Percentiles rank a stretch among this genome's conserved stretches.
These are phyloP conservation scores for Meyerozyma sp. DNA, from an alignment of 1,139 yeast genomes.

Conservation along the genomic window DNA sequence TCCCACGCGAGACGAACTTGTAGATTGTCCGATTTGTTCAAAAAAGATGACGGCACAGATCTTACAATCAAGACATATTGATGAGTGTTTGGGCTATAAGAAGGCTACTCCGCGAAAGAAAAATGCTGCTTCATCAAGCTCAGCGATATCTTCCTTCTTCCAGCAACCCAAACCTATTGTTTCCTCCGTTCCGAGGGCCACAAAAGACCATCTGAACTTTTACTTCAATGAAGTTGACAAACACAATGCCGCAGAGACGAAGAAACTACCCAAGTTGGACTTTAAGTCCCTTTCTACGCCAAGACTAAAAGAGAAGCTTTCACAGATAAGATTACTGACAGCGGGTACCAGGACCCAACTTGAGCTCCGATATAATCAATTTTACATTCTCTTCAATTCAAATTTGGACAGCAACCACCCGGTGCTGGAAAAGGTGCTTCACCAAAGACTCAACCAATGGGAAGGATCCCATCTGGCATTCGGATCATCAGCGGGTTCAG, in stretches of 20 bases:
- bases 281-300: slow-evolving; percentile 54
- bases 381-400: slow-evolving; percentile 75
- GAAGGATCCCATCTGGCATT: slow-evolving; percentile 48
- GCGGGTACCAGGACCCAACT: slow-evolving; percentile 60
- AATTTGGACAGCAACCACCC: slow-evolving; percentile 77
- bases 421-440: slow-evolving; percentile 46
- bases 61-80: slow-evolving; percentile 67
- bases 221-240: slow-evolving; percentile 27
- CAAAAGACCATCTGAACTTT: slow-evolving; percentile 21
- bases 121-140: slow-evolving; percentile 5
- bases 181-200: slow-evolving; percentile 2
- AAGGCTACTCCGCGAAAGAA: slow-evolving; percentile 5
- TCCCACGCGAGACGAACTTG: slow-evolving; percentile 22
- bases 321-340: slow-evolving; percentile 50
- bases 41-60: slow-evolving; percentile 49
- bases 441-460: slow-evolving; percentile 62
- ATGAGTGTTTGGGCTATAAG: slow-evolving; percentile 46
- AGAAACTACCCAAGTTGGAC: slow-evolving; percentile 55
- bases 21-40: slow-evolving; percentile 69
- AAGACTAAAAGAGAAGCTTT: slow-evolving; percentile 57
- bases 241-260: slow-evolving; percentile 19
- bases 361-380: slow-evolving; percentile 73
- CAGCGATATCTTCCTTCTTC: slow-evolving; percentile 33
- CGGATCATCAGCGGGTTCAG: slow-evolving; percentile 13
- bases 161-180: not conserved